Evolutionary conservation across 768 basidiomycete genomes (phyloP).

Genomic region (Macrolepiota dolichaula): DNA sequence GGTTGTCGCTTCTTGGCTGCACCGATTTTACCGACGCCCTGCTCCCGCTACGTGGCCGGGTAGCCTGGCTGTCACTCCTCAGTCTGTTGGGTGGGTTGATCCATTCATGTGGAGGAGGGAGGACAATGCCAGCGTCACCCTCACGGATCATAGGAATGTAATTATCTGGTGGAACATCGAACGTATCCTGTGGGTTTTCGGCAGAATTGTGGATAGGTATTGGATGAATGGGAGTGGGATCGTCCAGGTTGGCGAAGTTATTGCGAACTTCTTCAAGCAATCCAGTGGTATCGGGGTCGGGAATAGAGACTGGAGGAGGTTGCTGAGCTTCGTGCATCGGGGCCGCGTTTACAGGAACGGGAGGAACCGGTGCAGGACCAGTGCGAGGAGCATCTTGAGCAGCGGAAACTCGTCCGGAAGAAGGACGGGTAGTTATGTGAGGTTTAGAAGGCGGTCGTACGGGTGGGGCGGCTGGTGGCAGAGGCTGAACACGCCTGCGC

Average conservation of each 20-base stretch:
- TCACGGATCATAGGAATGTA: constrained; percentile 44
- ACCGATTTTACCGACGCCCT: background rate
- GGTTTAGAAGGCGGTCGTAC: background rate
- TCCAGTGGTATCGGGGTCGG: constrained; percentile 16
- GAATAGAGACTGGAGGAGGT: constrained; percentile 13
- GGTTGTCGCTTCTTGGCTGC: background rate
- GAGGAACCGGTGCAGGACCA: background rate
- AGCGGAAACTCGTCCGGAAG: background rate
- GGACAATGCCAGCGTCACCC: constrained; percentile 30
- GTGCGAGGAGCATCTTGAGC: background rate
- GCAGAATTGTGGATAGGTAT: constrained; percentile 16
- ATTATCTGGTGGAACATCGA: constrained; percentile 41
- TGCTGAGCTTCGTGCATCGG: constrained; percentile 21
- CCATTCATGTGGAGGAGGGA: constrained; percentile 53
- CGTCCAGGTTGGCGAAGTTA: background rate
- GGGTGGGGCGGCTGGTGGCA: background rate
- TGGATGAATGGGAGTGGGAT: constrained; percentile 17
- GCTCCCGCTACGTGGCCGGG: background rate
- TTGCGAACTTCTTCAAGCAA: constrained; percentile 14
- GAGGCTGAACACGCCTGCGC: constrained; percentile 12
- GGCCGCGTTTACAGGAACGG: constrained; percentile 3
- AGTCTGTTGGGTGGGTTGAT: constrained; percentile 19
- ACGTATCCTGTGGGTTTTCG: constrained; percentile 21
- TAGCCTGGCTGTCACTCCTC: constrained; percentile 7
- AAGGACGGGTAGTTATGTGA: background rate